Conservation (phyloP, 148 eudicot genomes). For the Cornus kousa region DNA sequence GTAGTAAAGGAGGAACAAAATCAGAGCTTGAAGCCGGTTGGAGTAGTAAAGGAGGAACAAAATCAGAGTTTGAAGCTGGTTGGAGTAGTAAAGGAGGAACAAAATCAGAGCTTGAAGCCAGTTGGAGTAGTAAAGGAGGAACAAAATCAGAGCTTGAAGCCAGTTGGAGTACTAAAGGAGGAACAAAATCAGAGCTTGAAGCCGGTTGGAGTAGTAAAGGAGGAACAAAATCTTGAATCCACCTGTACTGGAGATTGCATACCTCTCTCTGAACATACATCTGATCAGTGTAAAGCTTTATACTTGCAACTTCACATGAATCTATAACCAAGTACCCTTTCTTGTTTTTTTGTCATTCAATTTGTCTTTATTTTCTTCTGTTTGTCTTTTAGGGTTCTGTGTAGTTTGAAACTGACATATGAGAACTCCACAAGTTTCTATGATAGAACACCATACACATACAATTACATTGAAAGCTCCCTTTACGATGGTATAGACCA, state of each 20-base stretch:
- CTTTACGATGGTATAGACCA: not conserved
- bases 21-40: not conserved
- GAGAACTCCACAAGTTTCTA: not conserved
- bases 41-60: too few relatives aligned
- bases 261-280: conserved; percentile 10
- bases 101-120: conserved; percentile 9
- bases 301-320: not conserved
- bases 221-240: conserved; percentile 15
- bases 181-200: conserved; percentile 10
- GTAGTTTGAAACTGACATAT: not conserved
- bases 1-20: conserved; percentile 18
- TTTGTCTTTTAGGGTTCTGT: too few relatives aligned
- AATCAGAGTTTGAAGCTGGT: too few relatives aligned
- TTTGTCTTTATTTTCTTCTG: not conserved
- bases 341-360: not conserved
- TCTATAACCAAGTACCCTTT: not conserved
- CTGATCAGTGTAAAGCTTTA: conserved; percentile 32
- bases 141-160: conserved; percentile 8
- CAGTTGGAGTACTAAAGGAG: conserved; percentile 13
- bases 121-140: conserved; percentile 14
- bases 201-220: conserved; percentile 11
- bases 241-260: conserved; percentile 12
- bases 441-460: not conserved
- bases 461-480: not conserved
- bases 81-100: too few relatives aligned